phyloP scores from a whole-genome alignment of 169 alveolate genomes.

The Cryptosporidium ubiquitum region DNA sequence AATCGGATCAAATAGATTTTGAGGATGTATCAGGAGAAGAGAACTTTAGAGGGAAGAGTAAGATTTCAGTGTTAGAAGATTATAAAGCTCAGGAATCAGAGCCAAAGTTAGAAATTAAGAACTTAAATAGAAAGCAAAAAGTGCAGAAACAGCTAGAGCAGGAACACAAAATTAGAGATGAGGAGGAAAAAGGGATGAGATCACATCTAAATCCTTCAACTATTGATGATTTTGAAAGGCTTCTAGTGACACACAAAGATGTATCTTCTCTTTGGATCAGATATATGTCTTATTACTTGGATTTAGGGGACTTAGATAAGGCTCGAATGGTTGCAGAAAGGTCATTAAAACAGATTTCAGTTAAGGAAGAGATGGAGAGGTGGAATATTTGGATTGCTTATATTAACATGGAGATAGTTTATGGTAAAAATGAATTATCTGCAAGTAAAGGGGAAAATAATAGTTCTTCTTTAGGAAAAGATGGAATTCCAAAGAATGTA shows the following conservation, averaged over 20 bases:
- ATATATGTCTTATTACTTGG: constrained; percentile 85
- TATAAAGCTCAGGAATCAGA: not conserved
- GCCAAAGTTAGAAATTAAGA: not conserved
- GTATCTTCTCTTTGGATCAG: constrained; percentile 83
- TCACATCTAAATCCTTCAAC: constrained; percentile 45
- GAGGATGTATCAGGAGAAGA: not conserved
- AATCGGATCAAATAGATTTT: not conserved
- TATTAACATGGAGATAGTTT: constrained; percentile 85
- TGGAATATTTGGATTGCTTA: constrained; percentile 85
- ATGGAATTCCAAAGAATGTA: constrained; percentile 12
- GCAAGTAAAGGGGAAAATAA: not conserved
- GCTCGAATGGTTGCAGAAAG: constrained; percentile 86
- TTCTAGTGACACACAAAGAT: constrained; percentile 77
- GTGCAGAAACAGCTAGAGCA: constrained; percentile 44
- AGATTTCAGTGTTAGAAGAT: not conserved
- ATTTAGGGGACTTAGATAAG: constrained; percentile 81
- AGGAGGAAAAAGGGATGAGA: constrained; percentile 49
- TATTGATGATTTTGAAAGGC: constrained; percentile 80
- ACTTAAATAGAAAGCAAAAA: constrained; percentile 31
- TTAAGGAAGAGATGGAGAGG: constrained; percentile 82
- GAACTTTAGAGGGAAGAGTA: no score
- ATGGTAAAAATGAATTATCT: constrained; percentile 74
- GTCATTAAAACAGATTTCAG: constrained; percentile 82
- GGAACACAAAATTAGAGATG: constrained; percentile 45
- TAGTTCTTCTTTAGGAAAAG: not conserved